Percentiles rank a stretch among this genome's conserved stretches.
These are phyloP conservation scores for Euphrasia arctica DNA, from an alignment of 305 asterid genomes.

Conservation along the genomic window DNA sequence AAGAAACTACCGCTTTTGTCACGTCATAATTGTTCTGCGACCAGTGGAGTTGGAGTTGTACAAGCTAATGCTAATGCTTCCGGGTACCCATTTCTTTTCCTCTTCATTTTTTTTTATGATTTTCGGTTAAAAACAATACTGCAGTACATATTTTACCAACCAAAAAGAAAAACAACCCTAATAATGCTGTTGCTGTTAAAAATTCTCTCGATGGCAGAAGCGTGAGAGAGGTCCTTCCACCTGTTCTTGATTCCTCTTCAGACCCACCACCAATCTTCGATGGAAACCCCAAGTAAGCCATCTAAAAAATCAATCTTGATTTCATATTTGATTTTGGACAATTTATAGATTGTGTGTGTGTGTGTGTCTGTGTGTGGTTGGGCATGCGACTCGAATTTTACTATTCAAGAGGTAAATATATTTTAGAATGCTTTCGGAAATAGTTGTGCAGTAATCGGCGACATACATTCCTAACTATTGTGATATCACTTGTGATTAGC, in stretches of 20 bases:
- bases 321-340: not conserved
- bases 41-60: not conserved
- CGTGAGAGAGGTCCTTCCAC: constrained; percentile 62
- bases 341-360: not conserved
- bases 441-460: not conserved
- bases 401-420: not conserved
- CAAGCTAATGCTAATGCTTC: constrained; percentile 37
- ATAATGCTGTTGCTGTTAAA: constrained; percentile 16
- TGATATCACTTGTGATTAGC: no score
- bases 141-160: no score
- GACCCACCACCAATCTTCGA: constrained; percentile 78
- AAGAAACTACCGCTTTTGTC: constrained; percentile 25
- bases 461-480: no score
- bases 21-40: constrained; percentile 15
- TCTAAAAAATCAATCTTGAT: not conserved
- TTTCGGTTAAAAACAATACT: no score
- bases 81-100: constrained; percentile 30
- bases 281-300: constrained; percentile 73
- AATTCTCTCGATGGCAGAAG: constrained; percentile 16
- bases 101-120: no score
- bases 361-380: not conserved
- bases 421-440: not conserved
- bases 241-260: constrained; percentile 78
- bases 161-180: no score
- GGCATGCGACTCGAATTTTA: not conserved